phyloP scores from a whole-genome alignment of 805 yeast species.

The Sugiyamaella chiloensis region DNA sequence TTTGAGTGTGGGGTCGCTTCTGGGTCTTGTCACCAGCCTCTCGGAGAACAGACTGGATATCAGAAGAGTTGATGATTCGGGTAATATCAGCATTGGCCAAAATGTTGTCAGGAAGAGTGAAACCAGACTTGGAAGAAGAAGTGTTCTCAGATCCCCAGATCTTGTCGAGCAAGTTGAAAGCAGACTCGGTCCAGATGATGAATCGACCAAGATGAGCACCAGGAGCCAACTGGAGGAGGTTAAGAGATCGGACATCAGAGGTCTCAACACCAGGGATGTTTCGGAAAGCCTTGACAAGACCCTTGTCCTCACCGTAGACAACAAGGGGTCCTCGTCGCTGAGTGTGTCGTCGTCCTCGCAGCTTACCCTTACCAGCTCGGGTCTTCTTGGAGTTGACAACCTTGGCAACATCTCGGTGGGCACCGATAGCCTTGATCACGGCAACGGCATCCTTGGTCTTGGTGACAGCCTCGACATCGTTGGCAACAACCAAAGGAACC shows the following conservation, averaged over 20 bases:
- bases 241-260: constrained; percentile 84
- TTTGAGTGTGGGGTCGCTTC: constrained; percentile 91
- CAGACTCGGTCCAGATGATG: constrained; percentile 99
- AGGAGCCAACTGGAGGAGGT: constrained; percentile 98
- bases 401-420: constrained; percentile 96
- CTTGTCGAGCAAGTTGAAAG: constrained; percentile 93
- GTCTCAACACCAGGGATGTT: constrained; percentile 99
- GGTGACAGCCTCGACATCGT: constrained; percentile 85
- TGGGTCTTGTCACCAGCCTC: constrained; percentile 93
- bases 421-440: constrained; percentile 96
- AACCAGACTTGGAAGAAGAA: constrained; percentile 75
- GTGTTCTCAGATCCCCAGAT: constrained; percentile 94
- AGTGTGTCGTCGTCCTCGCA: constrained; percentile 99
- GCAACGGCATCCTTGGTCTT: constrained; percentile 99
- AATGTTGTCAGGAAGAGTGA: constrained; percentile 92
- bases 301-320: constrained; percentile 97
- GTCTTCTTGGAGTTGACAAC: constrained; percentile 97
- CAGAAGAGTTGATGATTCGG: constrained; percentile 98
- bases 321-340: constrained; percentile 99
- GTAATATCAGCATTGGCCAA: constrained; percentile 93
- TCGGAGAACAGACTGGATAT: constrained; percentile 95
- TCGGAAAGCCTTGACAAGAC: constrained; percentile 97
- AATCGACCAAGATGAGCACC: constrained; percentile 99
- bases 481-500: constrained; percentile 95
- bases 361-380: constrained; percentile 99